Base-by-base conservation (phyloP, 441 rosid species). In the Aquilaria agallochum region DNA sequence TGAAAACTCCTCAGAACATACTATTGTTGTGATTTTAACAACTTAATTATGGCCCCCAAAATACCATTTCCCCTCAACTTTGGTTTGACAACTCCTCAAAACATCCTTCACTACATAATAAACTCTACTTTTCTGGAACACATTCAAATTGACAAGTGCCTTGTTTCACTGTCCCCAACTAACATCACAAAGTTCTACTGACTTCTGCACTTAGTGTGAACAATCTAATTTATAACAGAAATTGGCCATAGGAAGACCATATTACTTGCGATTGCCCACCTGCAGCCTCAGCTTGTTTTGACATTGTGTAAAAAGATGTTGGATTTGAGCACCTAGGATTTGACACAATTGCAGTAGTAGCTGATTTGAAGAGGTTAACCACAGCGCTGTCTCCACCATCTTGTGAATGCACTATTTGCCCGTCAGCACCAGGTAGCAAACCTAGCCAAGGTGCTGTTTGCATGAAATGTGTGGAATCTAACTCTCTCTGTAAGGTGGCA, bases 251-350 rank as follows among this genome's bases (percentile, higher is more conserved):
- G 40, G 47, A 2, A 55, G 13, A 68, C 13, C 7, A 52, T 54
- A 68, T 51, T 54, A 53, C 20, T 11, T 57, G 54, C 56, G 63
- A 62, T 56, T 36, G 59, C 58, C n/a, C 56, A 95, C 99, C 98
- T 84, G 98, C 99, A 80, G 99, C 98, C 78, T 95, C 98, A 78
- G 99, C 99, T 68, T 92, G 97, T 79, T 95, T 95, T 52, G 98
- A 88, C 92, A 95, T 85, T 66, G 92, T 85, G 75, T 87, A 84
- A 80, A 92, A 95, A 63, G 95, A 89, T 56, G 90, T 70, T 66
- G 99, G 95, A 78, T 79, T 81, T 59, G 88, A 83, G 67, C 95
- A 92, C 59, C 84, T 78, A 12, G 97, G 93, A 62, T 81, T 85
- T 27, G 95, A 88, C 60, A 85, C 88, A 63, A 88, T 75, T 36